Percentiles rank a stretch among this genome's conserved stretches.
Evolutionary conservation across 73 alveolate genomes (phyloP).

Genomic region (Uronychia binucleata): DNA sequence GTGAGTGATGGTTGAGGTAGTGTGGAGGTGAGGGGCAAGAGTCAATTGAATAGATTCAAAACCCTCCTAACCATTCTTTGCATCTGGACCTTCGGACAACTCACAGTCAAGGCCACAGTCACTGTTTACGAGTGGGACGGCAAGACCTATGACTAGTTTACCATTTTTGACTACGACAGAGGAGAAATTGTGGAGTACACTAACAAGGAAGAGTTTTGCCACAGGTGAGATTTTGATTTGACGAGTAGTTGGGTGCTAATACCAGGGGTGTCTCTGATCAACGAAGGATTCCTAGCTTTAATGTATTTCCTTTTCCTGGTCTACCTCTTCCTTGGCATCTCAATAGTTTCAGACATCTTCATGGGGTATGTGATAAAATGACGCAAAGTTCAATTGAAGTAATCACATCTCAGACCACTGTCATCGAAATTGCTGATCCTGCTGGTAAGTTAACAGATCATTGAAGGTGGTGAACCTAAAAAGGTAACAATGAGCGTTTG

Average conservation of each 20-base stretch:
- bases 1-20: no score
- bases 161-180: background rate
- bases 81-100: background rate
- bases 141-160: background rate
- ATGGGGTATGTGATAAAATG: constrained; percentile 31
- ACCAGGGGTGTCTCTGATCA: constrained; percentile 24
- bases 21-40: no score
- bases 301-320: constrained; percentile 14
- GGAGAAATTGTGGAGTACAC: constrained; percentile 27
- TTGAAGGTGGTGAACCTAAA: constrained; percentile 7
- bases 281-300: constrained; percentile 4
- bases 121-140: constrained; percentile 18
- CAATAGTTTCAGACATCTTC: constrained; percentile 67
- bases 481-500: constrained; percentile 59
- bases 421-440: constrained; percentile 5
- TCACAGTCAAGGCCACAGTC: background rate
- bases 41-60: constrained; percentile 6
- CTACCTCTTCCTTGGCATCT: constrained; percentile 43
- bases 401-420: constrained; percentile 63
- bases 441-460: background rate
- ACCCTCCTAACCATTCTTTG: constrained; percentile 1
- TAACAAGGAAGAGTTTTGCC: constrained; percentile 24
- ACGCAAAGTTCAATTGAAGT: constrained; percentile 51
- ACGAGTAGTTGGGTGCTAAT: constrained; percentile 16
- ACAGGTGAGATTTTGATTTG: background rate